Percentiles rank a stretch among this genome's conserved stretches.
Conservation (phyloP, 495 filamentous ascomycete species). For the Aspergillus affinis region DNA sequence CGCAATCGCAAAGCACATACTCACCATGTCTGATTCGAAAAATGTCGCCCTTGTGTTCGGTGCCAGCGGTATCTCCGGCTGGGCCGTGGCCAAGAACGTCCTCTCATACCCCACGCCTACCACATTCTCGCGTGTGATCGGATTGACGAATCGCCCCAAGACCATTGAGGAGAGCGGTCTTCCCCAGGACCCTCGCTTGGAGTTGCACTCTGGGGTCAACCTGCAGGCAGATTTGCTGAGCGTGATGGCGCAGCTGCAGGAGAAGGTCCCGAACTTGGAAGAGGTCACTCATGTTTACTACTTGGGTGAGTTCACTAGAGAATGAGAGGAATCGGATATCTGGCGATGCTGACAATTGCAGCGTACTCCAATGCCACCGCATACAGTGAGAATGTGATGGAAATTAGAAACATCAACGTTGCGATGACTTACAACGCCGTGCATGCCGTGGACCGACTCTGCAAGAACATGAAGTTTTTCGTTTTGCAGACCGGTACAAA, state of each 20-base stretch:
- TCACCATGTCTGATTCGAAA: neutral
- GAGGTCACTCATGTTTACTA: neutral
- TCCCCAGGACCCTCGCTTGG: neutral
- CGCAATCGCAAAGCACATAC: neutral
- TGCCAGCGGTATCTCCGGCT: slow-evolving; percentile 3
- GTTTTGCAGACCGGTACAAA: slow-evolving; percentile 12
- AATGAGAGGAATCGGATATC: neutral
- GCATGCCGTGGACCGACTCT: slow-evolving; percentile 6
- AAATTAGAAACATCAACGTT: slow-evolving; percentile 1
- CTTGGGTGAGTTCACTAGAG: neutral
- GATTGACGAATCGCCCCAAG: slow-evolving; percentile 1
- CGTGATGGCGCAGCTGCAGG: neutral
- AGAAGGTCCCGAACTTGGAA: neutral
- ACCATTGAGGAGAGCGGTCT: neutral
- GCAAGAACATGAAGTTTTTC: slow-evolving; percentile 7
- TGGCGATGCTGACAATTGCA: neutral
- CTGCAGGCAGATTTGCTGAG: neutral
- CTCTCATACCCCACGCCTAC: neutral
- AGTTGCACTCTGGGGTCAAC: slow-evolving; percentile 1
- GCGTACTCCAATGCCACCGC: neutral
- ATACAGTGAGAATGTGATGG: slow-evolving; percentile 1
- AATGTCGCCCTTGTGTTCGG: slow-evolving; percentile 5
- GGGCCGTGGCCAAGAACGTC: neutral
- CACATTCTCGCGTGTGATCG: slow-evolving; percentile 3
- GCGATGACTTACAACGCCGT: slow-evolving; percentile 6